These are phyloP conservation scores for Aethionema arabicum DNA, from an alignment of 345 rosid species.

Conservation along the genomic window DNA sequence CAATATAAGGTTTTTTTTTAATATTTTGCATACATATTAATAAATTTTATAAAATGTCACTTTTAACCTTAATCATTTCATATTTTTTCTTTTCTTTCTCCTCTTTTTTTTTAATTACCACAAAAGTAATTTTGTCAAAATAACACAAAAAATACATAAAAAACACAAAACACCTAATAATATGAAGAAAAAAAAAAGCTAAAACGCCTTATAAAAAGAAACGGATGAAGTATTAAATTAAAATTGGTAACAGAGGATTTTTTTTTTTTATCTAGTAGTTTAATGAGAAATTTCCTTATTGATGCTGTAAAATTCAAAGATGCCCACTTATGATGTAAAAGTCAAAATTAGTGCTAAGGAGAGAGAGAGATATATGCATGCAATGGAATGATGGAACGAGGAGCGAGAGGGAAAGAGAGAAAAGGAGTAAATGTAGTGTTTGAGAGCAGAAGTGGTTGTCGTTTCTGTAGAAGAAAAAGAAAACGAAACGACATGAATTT, in stretches of 20 bases:
- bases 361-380: not conserved
- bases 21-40: too few species aligned
- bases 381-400: conserved; percentile 24
- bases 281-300: not conserved
- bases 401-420: conserved; percentile 3
- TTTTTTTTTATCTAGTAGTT: not conserved
- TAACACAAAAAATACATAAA: too few species aligned
- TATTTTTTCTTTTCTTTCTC: too few species aligned
- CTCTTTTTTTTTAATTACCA: too few species aligned
- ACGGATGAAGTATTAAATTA: too few species aligned
- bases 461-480: conserved; percentile 26
- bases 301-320: conserved; percentile 28
- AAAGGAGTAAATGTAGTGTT: conserved; percentile 22
- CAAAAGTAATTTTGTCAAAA: too few species aligned
- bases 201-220: too few species aligned
- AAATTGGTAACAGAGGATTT: not conserved
- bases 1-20: too few species aligned
- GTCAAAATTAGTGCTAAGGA: conserved; percentile 22
- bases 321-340: conserved; percentile 25
- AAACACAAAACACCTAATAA: too few species aligned
- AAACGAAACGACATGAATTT: conserved; percentile 34
- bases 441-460: conserved; percentile 37
- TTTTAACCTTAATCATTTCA: too few species aligned
- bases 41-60: too few species aligned
- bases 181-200: too few species aligned